Conservation (phyloP, 1,284 basidiomycete species). For the Ceratobasidium sp. region DNA sequence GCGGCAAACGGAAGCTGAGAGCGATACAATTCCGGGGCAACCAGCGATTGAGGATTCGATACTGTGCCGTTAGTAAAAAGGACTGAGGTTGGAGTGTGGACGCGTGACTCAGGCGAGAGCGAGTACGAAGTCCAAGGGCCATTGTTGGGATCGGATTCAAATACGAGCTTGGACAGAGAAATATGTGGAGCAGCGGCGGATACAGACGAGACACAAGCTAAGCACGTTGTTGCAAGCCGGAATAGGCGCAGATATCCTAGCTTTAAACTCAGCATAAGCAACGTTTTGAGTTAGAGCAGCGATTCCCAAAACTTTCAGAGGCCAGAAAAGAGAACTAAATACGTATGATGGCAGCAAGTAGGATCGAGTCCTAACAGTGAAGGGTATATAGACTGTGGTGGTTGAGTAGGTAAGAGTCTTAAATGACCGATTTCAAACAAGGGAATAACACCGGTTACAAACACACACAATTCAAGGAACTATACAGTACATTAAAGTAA, state of each 20-base stretch:
- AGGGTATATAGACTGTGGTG: background rate
- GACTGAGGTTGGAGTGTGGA: slow-evolving; percentile 20
- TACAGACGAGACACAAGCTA: no score
- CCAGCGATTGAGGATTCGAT: slow-evolving; percentile 14
- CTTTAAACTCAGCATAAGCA: background rate
- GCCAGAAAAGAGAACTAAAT: background rate
- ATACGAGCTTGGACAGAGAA: slow-evolving; percentile 36
- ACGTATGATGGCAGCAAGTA: background rate
- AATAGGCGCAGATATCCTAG: background rate
- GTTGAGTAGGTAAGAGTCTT: background rate
- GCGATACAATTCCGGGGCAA: slow-evolving; percentile 29
- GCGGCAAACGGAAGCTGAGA: slow-evolving; percentile 12
- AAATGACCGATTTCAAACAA: slow-evolving; percentile 11
- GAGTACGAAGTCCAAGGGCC: slow-evolving; percentile 36
- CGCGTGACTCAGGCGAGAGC: slow-evolving; percentile 24
- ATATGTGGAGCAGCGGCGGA: slow-evolving; percentile 8
- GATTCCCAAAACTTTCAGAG: no score
- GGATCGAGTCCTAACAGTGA: background rate
- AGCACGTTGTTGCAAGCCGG: background rate
- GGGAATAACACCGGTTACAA: slow-evolving; percentile 13
- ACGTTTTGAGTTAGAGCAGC: background rate
- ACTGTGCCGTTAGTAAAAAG: slow-evolving; percentile 31
- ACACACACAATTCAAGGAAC: background rate
- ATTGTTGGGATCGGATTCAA: slow-evolving; percentile 26
- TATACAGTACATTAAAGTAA: background rate